Conservation (phyloP, 345 rosid species). For the Euphorbia tirucalli region DNA sequence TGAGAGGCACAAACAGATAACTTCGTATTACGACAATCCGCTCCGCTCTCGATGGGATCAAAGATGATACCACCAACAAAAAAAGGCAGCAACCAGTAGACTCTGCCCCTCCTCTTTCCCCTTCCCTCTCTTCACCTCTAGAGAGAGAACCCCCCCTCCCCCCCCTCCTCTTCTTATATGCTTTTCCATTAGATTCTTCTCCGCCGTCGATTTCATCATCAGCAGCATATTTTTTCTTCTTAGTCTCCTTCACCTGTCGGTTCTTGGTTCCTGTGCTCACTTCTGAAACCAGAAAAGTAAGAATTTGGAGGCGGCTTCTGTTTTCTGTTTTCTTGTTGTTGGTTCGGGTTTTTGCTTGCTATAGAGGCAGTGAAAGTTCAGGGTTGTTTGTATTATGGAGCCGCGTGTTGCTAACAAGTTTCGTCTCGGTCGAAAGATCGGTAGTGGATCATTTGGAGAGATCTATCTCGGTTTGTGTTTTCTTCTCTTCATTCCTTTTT, state of each 20-base stretch:
- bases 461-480: conserved; percentile 79
- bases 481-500: neutral
- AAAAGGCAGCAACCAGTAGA: neutral
- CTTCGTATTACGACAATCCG: neutral
- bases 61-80: neutral
- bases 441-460: conserved; percentile 99
- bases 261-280: neutral
- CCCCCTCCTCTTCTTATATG: too few relatives aligned
- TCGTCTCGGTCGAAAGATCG: conserved; percentile 92
- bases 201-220: conserved; percentile 4
- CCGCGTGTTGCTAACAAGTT: conserved; percentile 90
- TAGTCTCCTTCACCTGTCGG: conserved; percentile 1
- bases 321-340: neutral
- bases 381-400: conserved; percentile 75
- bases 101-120: neutral
- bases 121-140: too few relatives aligned
- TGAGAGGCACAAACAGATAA: neutral
- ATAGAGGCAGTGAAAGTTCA: too few relatives aligned
- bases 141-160: conserved; percentile 17
- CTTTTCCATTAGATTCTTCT: neutral
- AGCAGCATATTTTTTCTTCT: too few relatives aligned
- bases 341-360: conserved; percentile 4
- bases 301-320: too few relatives aligned
- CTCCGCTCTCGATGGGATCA: conserved; percentile 9
- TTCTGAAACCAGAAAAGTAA: neutral